Conservation (phyloP, 2,329 filamentous ascomycete species). For the Neospermospora avenae region DNA sequence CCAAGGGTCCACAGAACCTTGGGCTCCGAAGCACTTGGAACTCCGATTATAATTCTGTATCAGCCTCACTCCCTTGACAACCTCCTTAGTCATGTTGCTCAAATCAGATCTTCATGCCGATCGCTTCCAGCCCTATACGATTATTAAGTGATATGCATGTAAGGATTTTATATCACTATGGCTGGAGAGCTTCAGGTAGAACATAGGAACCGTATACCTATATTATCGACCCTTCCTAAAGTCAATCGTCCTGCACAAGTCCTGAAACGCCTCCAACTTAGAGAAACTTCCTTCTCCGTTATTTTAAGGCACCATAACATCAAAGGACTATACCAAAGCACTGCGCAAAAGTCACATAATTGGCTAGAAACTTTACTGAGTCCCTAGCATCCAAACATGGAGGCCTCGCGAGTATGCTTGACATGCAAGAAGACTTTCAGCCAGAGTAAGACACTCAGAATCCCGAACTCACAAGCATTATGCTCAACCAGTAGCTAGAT, state of each 20-base stretch:
- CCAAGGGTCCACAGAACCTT: not conserved
- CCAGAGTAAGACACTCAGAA: conserved; percentile 8
- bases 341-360: no score
- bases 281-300: not conserved
- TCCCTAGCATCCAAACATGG: not conserved
- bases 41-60: conserved; percentile 5
- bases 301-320: no score
- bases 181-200: not conserved
- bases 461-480: not conserved
- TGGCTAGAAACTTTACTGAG: no score
- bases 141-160: not conserved
- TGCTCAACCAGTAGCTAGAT: conserved; percentile 4
- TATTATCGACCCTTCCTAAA: no score
- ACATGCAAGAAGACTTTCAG: conserved; percentile 15
- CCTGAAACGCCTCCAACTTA: not conserved
- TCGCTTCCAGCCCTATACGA: not conserved
- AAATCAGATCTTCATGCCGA: not conserved
- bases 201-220: not conserved
- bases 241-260: not conserved
- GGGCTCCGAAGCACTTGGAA: not conserved
- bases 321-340: no score
- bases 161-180: not conserved
- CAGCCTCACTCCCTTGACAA: not conserved
- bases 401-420: not conserved
- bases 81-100: not conserved